A percentile compares a stretch with the other conserved stretches of the same genome.
These are phyloP conservation scores for Aquilaria yunnanensis DNA, from an alignment of 345 rosid genomes.

Conservation along the genomic window DNA sequence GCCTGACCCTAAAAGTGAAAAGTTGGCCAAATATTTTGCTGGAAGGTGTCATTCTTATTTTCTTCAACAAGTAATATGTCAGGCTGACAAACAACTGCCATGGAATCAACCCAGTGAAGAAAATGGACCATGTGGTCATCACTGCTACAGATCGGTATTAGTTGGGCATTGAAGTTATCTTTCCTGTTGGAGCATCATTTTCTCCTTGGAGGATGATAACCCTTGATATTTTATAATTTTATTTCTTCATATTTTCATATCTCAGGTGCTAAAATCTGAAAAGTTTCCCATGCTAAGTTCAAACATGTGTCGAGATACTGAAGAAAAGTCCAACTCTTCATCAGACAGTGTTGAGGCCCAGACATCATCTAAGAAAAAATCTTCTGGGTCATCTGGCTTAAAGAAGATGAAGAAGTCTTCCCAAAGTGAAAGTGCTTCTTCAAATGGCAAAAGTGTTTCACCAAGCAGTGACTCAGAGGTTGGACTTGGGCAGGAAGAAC, in stretches of 20 bases:
- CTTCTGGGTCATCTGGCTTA: conserved; percentile 39
- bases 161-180: not conserved
- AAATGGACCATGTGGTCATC: conserved; percentile 68
- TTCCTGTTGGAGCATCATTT: not conserved
- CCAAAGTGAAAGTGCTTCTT: conserved; percentile 93
- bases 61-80: conserved; percentile 6
- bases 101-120: conserved; percentile 60
- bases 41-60: conserved; percentile 22
- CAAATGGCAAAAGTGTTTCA: conserved; percentile 67
- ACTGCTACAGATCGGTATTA: conserved; percentile 69
- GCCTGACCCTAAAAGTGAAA: conserved; percentile 18
- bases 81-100: conserved; percentile 84
- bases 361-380: conserved; percentile 43
- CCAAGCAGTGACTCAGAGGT: conserved; percentile 91
- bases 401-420: conserved; percentile 44
- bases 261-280: conserved; percentile 60
- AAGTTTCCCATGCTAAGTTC: conserved; percentile 25
- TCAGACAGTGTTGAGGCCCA: conserved; percentile 45
- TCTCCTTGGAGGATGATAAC: conserved; percentile 1
- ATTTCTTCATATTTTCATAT: conserved; percentile 7
- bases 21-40: conserved; percentile 11
- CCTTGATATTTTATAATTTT: not conserved
- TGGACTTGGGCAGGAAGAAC: conserved; percentile 47
- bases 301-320: conserved; percentile 34
- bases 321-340: conserved; percentile 45